These are phyloP conservation scores for Calonectria pseudoreteaudii DNA, from an alignment of 2,329 filamentous ascomycete genomes.

Conservation along the genomic window DNA sequence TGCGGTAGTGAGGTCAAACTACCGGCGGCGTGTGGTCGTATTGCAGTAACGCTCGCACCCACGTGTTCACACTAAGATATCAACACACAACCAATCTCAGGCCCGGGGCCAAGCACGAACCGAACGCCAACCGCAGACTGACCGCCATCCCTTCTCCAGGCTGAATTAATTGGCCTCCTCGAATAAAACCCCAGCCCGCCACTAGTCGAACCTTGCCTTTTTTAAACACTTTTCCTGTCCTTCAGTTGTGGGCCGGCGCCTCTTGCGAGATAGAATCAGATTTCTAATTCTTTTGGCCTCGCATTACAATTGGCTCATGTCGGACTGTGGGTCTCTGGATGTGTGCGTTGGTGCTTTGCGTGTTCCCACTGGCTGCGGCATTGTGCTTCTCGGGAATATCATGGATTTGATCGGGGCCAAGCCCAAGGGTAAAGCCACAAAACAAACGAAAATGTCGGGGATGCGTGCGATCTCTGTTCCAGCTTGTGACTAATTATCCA, in stretches of 20 bases:
- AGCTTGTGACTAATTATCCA: not conserved
- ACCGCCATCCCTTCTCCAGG: not conserved
- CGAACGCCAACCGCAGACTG: not conserved
- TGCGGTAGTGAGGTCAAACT: conserved; percentile 15
- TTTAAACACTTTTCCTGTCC: not conserved
- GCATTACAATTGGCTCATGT: not conserved
- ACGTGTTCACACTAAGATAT: conserved; percentile 35
- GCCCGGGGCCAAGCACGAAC: conserved; percentile 32
- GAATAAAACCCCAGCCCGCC: not conserved
- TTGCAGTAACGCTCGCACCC: conserved; percentile 30
- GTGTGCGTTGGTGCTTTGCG: not conserved
- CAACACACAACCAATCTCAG: conserved; percentile 30
- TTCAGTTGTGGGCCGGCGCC: not conserved
- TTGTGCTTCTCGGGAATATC: not conserved
- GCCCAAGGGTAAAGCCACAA: not conserved
- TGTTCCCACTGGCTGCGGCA: not conserved
- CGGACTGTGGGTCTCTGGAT: not conserved
- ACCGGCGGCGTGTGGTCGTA: conserved; percentile 27
- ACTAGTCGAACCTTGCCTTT: not conserved
- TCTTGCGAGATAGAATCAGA: not conserved
- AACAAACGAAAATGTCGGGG: not conserved
- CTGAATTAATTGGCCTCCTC: not conserved
- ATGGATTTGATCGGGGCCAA: not conserved
- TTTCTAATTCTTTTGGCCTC: not conserved
- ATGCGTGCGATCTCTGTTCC: not conserved